Evolutionary conservation across 1,284 basidiomycete species (phyloP).

Genomic region (Boletellus deceptivus): DNA sequence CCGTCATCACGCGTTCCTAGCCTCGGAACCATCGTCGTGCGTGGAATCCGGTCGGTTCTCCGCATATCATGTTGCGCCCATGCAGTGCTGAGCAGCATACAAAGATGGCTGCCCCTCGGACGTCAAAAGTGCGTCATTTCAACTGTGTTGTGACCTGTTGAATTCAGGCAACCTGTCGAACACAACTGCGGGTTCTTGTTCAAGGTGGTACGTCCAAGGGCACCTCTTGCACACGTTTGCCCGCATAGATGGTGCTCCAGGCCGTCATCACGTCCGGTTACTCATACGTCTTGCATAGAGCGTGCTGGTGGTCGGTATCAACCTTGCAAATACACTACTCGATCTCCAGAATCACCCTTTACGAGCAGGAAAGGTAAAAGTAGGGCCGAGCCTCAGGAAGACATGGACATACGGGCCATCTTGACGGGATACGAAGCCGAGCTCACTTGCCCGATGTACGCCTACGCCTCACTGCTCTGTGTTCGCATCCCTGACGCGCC

Average conservation of each 20-base stretch:
- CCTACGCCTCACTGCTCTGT: conserved; percentile 6
- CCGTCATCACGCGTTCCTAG: background rate
- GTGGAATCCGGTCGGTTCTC: conserved; percentile 7
- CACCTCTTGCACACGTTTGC: background rate
- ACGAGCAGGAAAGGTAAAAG: conserved; percentile 26
- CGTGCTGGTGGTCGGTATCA: background rate
- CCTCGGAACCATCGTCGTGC: background rate
- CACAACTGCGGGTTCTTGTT: background rate
- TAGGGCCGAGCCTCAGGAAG: conserved; percentile 15
- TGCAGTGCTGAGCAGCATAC: conserved; percentile 1
- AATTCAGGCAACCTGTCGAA: conserved; percentile 1
- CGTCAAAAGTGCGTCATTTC: conserved; percentile 7
- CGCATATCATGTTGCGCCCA: background rate
- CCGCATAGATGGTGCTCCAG: background rate
- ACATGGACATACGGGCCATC: conserved; percentile 15
- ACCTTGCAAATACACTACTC: background rate
- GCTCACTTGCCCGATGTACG: conserved; percentile 56
- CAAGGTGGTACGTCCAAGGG: conserved; percentile 18
- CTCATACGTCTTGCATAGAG: conserved; percentile 12
- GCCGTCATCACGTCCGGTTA: background rate
- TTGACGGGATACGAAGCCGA: conserved; percentile 49
- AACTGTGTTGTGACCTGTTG: background rate
- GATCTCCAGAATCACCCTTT: background rate
- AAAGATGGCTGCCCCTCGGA: conserved; percentile 9
- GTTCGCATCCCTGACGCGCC: background rate